Conservation (phyloP, 2,329 filamentous ascomycete genomes). For the Pyrenophora tritici-repentis region DNA sequence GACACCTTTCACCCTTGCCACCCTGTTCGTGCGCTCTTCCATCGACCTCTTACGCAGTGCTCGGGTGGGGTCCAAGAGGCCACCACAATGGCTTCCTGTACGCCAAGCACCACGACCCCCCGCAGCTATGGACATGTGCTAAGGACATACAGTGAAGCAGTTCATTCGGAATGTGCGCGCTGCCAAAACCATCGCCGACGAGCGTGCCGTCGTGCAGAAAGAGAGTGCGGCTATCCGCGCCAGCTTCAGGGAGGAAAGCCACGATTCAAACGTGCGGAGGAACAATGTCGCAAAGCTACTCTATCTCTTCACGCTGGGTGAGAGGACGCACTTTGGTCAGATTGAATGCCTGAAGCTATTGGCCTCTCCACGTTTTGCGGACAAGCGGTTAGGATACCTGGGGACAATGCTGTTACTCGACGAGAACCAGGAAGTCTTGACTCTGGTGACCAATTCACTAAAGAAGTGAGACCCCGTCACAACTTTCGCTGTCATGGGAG, state of each 20-base stretch:
- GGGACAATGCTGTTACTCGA: conserved; percentile 95
- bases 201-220: conserved; percentile 97
- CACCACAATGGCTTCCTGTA: conserved; percentile 62
- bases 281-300: conserved; percentile 99
- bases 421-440: conserved; percentile 98
- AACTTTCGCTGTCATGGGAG: too few species aligned
- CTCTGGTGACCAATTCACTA: conserved; percentile 94
- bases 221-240: conserved; percentile 97
- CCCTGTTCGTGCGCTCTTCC: conserved; percentile 10
- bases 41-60: conserved; percentile 31
- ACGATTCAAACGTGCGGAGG: conserved; percentile 85
- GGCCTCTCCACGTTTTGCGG: conserved; percentile 94
- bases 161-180: conserved; percentile 99
- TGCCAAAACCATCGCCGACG: conserved; percentile 98
- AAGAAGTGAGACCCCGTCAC: conserved; percentile 72
- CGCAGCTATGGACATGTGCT: conserved; percentile 33
- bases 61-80: conserved; percentile 56
- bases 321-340: conserved; percentile 97
- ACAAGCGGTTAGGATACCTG: conserved; percentile 94
- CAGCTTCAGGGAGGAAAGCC: conserved; percentile 96
- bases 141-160: conserved; percentile 78
- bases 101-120: conserved; percentile 41
- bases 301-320: conserved; percentile 96
- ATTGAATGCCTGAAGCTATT: conserved; percentile 98
- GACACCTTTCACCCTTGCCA: neutral